A percentile compares a stretch with the other conserved stretches of the same genome.
Evolutionary conservation across 2,329 filamentous ascomycete species (phyloP).

Genomic region (Penicillium sp.): DNA sequence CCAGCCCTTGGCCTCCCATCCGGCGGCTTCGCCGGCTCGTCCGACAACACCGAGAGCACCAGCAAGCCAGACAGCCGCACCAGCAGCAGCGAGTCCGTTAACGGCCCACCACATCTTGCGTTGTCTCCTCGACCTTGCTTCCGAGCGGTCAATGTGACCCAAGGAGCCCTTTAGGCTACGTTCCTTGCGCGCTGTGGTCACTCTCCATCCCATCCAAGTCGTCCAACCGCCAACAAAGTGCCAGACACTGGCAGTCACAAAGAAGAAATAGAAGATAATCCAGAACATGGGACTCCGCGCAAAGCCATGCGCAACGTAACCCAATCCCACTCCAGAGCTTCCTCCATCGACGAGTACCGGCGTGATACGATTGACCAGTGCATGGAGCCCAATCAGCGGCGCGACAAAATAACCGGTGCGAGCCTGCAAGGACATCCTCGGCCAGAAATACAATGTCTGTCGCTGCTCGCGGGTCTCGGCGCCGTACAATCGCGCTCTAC

Average conservation of each 20-base stretch:
- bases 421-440: conserved; percentile 65
- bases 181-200: conserved; percentile 35
- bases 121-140: conserved; percentile 51
- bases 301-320: conserved; percentile 82
- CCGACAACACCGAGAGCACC: conserved; percentile 77
- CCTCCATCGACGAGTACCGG: conserved; percentile 77
- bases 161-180: conserved; percentile 29
- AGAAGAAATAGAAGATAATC: conserved; percentile 64
- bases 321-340: conserved; percentile 77
- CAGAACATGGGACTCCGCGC: conserved; percentile 64
- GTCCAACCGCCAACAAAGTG: conserved; percentile 83
- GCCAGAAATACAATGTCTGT: conserved; percentile 57
- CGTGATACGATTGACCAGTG: conserved; percentile 69
- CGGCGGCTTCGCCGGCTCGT: conserved; percentile 62
- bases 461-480: conserved; percentile 57
- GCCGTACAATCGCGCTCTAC: conserved; percentile 72
- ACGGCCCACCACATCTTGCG: conserved; percentile 68
- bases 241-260: conserved; percentile 65
- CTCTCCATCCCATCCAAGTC: conserved; percentile 66
- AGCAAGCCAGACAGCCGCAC: conserved; percentile 70
- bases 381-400: conserved; percentile 65
- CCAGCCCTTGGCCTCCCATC: conserved; percentile 78
- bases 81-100: conserved; percentile 58
- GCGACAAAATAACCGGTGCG: conserved; percentile 68
- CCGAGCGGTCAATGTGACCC: conserved; percentile 39